Base-by-base conservation (phyloP, 2,329 filamentous ascomycete genomes). In the Elsinoe australis region DNA sequence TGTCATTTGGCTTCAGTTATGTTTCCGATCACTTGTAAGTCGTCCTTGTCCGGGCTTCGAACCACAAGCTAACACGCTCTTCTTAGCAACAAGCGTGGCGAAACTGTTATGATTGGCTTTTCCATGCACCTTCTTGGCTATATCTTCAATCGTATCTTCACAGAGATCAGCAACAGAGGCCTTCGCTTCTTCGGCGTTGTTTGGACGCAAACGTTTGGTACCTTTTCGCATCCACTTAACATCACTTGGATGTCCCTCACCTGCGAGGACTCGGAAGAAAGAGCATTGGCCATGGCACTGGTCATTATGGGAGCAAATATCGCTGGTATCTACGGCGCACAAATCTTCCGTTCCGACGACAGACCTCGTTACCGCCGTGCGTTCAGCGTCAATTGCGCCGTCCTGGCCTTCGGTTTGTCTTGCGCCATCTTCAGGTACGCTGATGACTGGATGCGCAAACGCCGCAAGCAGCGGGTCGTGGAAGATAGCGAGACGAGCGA, bases 261-360 rank as follows among this genome's bases (percentile, higher is more conserved):
- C 2, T 77, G 76, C 57, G 66, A 67, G 0, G 74, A 77, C 45
- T 77, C 76, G 0, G 75, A 80, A 52, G 72, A 79, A 54, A 65
- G 76, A 41, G 75, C 76, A 0, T 65, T 80, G 0, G 74, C 76
- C 8, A 80, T 80, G 77, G 75, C 76, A 5, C 67, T 74, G 62
- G 68, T 79, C 45, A 78, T 80, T 51, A 80, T 80, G 76, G 72
- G 73, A 15, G 78, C 75, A 39, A 81, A 81, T 54, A 75, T 74
- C 19, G 76, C 76, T 0, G 76, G 76, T 17, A 80, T 81, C 45
- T 76, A 78, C 48, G 78, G 77, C 3, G 75, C 75, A 0, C 76
- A 80, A 57, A 73, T 80, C 51, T 80, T 80, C 67, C 72, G 72
- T 17, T 53, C 61, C 0, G 72, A 77, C 46, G 74, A 78, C 54